Percentiles rank a stretch among this genome's conserved stretches.
Conservation (phyloP, 2,329 filamentous ascomycete species). For the Fusarium sp. region DNA sequence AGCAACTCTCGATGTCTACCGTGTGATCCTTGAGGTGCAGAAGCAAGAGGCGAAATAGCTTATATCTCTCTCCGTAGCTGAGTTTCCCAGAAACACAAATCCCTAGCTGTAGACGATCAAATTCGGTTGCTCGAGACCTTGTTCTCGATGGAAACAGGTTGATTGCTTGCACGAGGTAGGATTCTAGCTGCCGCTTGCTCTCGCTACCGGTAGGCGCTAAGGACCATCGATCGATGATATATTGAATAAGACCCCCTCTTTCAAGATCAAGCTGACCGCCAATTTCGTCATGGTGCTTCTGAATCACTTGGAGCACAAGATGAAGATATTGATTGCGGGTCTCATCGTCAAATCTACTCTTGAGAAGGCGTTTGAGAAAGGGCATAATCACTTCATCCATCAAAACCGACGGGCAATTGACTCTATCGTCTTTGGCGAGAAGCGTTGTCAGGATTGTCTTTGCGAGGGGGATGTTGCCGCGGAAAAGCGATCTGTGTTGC, state of each 20-base stretch:
- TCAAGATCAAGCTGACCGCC: background rate
- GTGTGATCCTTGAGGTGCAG: conserved; percentile 26
- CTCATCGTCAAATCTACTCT: conserved; percentile 20
- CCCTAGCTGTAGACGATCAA: background rate
- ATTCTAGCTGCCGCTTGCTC: conserved; percentile 4
- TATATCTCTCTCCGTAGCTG: conserved; percentile 26
- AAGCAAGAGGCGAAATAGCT: conserved; percentile 43
- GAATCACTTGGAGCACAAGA: conserved; percentile 25
- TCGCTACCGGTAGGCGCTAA: background rate
- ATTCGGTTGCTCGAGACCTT: background rate
- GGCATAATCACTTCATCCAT: conserved; percentile 38
- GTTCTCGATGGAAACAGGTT: background rate
- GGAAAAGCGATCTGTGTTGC: conserved; percentile 23
- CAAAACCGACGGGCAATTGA: conserved; percentile 34
- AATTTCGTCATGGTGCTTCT: conserved; percentile 10
- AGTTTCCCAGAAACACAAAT: background rate
- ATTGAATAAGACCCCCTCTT: conserved; percentile 18
- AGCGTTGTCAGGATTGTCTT: conserved; percentile 30
- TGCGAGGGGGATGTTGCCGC: conserved; percentile 32
- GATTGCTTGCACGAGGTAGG: conserved; percentile 17
- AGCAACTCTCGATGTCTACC: conserved; percentile 44
- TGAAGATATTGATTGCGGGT: conserved; percentile 31
- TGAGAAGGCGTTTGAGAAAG: conserved; percentile 37
- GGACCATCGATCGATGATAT: conserved; percentile 31
- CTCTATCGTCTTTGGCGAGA: conserved; percentile 10